Conservation (phyloP, 345 rosid genomes). For the Melaleuca alternifolia region DNA sequence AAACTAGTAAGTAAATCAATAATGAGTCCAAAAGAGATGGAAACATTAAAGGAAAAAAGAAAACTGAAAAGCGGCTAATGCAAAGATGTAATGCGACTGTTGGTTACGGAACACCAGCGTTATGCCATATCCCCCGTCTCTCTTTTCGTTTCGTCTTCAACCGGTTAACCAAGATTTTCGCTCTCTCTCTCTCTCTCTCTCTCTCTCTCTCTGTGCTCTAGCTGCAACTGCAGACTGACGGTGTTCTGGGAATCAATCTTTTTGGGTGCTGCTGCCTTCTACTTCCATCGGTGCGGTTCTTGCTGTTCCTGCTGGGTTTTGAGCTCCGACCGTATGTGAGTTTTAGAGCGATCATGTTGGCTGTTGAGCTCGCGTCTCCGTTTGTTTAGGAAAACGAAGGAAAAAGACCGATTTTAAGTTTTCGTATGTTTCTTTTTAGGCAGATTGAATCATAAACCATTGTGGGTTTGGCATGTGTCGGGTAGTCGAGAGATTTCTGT, state of each 20-base stretch:
- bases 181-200: neutral
- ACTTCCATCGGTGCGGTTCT: neutral
- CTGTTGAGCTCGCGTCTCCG: neutral
- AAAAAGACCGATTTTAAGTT: neutral
- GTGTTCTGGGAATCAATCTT: neutral
- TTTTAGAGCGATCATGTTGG: neutral
- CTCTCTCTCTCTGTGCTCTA: neutral
- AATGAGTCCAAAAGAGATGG: neutral
- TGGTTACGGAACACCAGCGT: neutral
- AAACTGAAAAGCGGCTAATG: neutral
- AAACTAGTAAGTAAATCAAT: neutral
- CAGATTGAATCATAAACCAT: neutral
- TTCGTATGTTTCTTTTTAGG: neutral
- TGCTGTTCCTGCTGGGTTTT: neutral
- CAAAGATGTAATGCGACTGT: neutral
- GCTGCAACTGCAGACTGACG: neutral
- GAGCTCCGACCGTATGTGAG: neutral
- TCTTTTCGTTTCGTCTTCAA: neutral
- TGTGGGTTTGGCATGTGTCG: neutral
- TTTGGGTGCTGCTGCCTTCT: neutral
- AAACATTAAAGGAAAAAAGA: neutral
- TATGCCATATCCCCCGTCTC: neutral
- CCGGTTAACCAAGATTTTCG: neutral
- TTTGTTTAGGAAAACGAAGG: neutral
- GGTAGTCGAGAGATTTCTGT: neutral